Base-by-base conservation (phyloP, 1,284 basidiomycete species). In the Chiua sp. region DNA sequence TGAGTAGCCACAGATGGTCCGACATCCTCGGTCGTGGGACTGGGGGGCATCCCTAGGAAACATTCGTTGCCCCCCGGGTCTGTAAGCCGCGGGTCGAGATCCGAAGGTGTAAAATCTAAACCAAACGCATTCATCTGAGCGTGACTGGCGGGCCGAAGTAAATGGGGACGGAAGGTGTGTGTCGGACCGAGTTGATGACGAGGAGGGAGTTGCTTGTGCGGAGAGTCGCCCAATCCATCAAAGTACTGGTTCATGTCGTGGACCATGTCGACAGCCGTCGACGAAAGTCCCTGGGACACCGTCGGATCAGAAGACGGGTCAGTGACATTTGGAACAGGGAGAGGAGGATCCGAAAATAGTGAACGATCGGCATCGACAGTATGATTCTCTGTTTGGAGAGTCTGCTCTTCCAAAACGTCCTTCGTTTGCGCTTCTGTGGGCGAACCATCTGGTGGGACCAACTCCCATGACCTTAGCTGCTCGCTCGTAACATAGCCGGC, bases 41-140 rank as follows among this genome's bases (percentile, higher is more conserved):
- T 75, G 12, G 71, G 68, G 6, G 74, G 72, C 11, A 72, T 22
- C 20, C 71, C 72, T 30, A 75, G 54, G 52, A 73, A 72, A 23
- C 61, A 63, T 33, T 65, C 64, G 6, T 47, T 49, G 35, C 51
- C 53, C 28, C 55, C 55, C 5, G 57, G 22, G 28, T 59, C 63
- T 15, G 50, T 32, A 26, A 63, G 44, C 7, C 51, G 53, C 7
- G 53, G n/a, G 32, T 63, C 63, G 48, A 56, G 28, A 4, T 54
- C 58, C 22, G 63, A 57, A 10, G 53, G 46, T n/a, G 62, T 30
- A 26, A 62, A 53, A 8, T 26, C 59, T 23, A 58, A 50, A 22
- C 39, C 59, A 23, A 59, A 57, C 8, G 57, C 18, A 50, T 55
- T 39, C 32, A 30, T 47, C n/a, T 51, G 53, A 16, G 30, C 11